Evolutionary conservation across 2,329 filamentous ascomycete species (phyloP), one percentile per base, ranked within the genome.

Genomic region (Elsinoe batatas): DNA sequence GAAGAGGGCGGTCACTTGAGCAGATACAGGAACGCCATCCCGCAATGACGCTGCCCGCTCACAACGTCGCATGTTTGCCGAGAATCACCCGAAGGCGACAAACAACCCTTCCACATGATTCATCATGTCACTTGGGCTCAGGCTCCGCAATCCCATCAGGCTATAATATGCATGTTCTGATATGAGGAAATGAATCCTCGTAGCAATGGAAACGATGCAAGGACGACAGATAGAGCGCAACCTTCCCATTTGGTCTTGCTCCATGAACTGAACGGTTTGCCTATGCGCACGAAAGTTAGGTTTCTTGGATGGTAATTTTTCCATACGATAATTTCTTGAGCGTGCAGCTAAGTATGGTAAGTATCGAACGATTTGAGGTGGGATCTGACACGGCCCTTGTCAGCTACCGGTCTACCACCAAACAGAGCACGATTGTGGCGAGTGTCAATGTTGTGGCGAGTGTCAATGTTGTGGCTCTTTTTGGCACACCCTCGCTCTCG

Each of bases 221-320:
- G 30, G 30, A 44, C 40, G 13, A 55, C 53, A 35, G 53, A 55
- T 12, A 15, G 53, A 47, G 53, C 38, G 7, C 40, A 47, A 10
- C 33, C 53, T 7, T 46, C 38, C 3, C 69, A 62, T 33, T 67
- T 77, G 8, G 81, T 84, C 58, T 66, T 75, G 38, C 63, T 77
- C 32, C 67, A 67, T 10, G 71, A 76, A 53, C 61, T 77, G n/a
- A 72, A 72, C 1, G 66, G 74, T 56, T 73, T 77, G 46, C 69
- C 71, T 18, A 58, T 67, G 3, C 80, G 80, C n/a, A 80, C 82
- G n/a, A 97, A 97, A 72, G 85, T 96, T 58, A 84, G 91, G 59
- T 95, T 97, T 69, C 72, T 97, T 51, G 91, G 89, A 70, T 96
- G 91, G 91, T 95, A 78, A 73, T 82, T 58, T 47, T 43, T 51